These are phyloP conservation scores for Ciborinia camelliae DNA, from an alignment of 2,329 filamentous ascomycete genomes.

Conservation along the genomic window DNA sequence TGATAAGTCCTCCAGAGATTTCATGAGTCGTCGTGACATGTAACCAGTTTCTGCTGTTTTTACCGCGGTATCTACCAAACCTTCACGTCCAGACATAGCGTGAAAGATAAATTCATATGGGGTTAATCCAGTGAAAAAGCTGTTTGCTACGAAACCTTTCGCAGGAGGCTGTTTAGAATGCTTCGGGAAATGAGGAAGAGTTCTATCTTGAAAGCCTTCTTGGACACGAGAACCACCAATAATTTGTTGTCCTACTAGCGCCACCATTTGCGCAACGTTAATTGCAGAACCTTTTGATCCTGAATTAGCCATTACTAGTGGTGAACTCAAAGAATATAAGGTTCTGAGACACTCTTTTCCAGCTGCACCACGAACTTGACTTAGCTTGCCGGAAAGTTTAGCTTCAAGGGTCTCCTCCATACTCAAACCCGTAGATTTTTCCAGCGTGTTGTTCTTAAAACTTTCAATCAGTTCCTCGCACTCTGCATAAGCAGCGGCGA, in stretches of 20 bases:
- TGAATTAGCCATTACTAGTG: slow-evolving; percentile 94
- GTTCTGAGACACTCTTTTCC: slow-evolving; percentile 88
- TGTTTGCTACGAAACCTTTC: slow-evolving; percentile 95
- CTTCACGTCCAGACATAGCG: slow-evolving; percentile 97
- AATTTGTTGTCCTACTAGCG: slow-evolving; percentile 95
- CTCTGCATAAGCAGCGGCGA: slow-evolving; percentile 72
- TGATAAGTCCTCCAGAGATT: slow-evolving; percentile 91
- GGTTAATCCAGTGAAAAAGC: slow-evolving; percentile 88
- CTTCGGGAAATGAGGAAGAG: slow-evolving; percentile 91
- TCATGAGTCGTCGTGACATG: slow-evolving; percentile 98
- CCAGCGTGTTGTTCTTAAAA: slow-evolving; percentile 75
- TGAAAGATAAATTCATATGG: slow-evolving; percentile 97
- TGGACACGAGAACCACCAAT: slow-evolving; percentile 89
- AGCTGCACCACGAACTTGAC: slow-evolving; percentile 84
- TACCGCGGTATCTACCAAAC: slow-evolving; percentile 96
- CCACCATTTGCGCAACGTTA: slow-evolving; percentile 99
- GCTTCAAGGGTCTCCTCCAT: slow-evolving; percentile 92
- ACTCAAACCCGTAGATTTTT: slow-evolving; percentile 84
- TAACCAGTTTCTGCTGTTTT: slow-evolving; percentile 99
- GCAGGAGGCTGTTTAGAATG: slow-evolving; percentile 87
- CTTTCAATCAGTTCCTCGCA: slow-evolving; percentile 80
- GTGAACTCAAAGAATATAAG: slow-evolving; percentile 86
- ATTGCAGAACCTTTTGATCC: slow-evolving; percentile 96
- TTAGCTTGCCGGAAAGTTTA: slow-evolving; percentile 84
- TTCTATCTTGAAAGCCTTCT: slow-evolving; percentile 95